Base-by-base conservation (phyloP, 176 grass and related monocot genomes). In the Pharus latifolius region DNA sequence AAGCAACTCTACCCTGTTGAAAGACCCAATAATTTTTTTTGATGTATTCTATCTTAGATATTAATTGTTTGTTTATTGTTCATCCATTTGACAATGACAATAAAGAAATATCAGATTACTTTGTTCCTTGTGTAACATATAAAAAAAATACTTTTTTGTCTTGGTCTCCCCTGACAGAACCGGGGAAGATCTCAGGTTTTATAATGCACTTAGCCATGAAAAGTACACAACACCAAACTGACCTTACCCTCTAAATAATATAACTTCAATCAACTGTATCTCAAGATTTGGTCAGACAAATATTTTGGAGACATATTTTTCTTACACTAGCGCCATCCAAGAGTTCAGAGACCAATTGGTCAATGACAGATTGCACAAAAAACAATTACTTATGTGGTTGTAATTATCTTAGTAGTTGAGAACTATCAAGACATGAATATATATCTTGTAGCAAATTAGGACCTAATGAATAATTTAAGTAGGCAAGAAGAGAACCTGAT, bases 261-360 rank as follows among this genome's bases (percentile, higher is more conserved):
- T 30, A 8, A 11, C 32, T 67, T 42, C 49, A 45, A 61, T 17
- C 45, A 16, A 23, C 23, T 2, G 26, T 1, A 32, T 31, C 28
- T n/a, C 0, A 9, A 7, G 17, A 10, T 55, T 31, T 31, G 40
- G 66, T 72, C 66, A 78, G 65, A 78, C 81, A 13, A 60, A 58
- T 49, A 42, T 58, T 33, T 78, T 30, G 11, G 63, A 17, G 20
- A 55, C 52, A 34, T 47, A 1, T 20, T n/a, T 22, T 4, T 8
- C 7, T 2, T 14, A 10, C 20, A 42, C 31, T 25, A 12, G 6
- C 2, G 16, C 14, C 23, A 27, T 52, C 65, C 45, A 51, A 23
- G n/a, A n/a, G 38, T 13, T 1, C 3, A 43, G 48, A 63, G 23
- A 19, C 65, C 29, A 72, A 30, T 57, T 1, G n/a, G 50, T 23